These are phyloP conservation scores for Xerocomus potaroensis DNA, from an alignment of 768 basidiomycete genomes.

Conservation along the genomic window DNA sequence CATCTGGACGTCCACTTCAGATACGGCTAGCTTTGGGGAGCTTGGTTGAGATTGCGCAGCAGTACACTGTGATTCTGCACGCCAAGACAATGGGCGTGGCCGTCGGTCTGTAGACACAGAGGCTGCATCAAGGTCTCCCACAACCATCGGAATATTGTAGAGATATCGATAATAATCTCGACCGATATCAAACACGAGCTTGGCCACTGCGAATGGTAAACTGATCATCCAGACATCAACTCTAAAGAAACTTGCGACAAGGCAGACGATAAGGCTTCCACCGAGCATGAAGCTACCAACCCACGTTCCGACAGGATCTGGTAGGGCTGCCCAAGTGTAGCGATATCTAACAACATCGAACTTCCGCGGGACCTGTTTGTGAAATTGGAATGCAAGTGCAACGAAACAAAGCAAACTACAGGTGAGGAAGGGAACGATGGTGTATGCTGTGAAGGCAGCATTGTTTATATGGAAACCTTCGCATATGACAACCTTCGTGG, in stretches of 20 bases:
- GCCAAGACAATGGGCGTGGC: neutral
- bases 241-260: constrained; percentile 71
- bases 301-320: constrained; percentile 69
- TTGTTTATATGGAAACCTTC: constrained; percentile 81
- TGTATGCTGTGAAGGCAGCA: constrained; percentile 75
- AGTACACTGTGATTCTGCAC: neutral
- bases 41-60: neutral
- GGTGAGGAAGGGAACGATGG: constrained; percentile 75
- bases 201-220: constrained; percentile 72
- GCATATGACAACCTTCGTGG: constrained; percentile 62
- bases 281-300: constrained; percentile 68
- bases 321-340: constrained; percentile 56
- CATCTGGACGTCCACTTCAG: neutral
- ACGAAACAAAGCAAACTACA: constrained; percentile 59
- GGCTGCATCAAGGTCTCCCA: neutral
- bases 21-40: neutral
- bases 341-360: constrained; percentile 36
- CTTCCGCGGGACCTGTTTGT: constrained; percentile 45
- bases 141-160: constrained; percentile 19
- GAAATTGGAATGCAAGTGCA: constrained; percentile 58
- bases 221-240: constrained; percentile 84
- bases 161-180: constrained; percentile 52
- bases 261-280: constrained; percentile 64
- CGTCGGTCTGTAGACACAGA: neutral
- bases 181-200: constrained; percentile 62